These are phyloP conservation scores for Hypericum perforatum DNA, from an alignment of 345 rosid genomes.

Conservation along the genomic window DNA sequence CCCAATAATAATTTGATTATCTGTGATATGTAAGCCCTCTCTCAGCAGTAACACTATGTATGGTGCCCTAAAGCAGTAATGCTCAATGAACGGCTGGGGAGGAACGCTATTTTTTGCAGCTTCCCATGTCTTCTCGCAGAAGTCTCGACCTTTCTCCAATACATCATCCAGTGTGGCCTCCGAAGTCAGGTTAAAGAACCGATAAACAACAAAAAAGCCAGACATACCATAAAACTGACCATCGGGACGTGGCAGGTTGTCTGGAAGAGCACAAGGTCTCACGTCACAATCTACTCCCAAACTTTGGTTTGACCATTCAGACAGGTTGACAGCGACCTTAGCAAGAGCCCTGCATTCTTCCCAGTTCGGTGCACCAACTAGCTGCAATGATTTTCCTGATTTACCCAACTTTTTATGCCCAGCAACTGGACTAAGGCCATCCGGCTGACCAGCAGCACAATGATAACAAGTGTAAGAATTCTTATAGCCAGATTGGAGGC, in stretches of 20 bases:
- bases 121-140: slow-evolving; percentile 79
- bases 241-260: slow-evolving; percentile 64
- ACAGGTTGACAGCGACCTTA: slow-evolving; percentile 69
- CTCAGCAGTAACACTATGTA: slow-evolving; percentile 69
- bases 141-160: slow-evolving; percentile 70
- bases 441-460: slow-evolving; percentile 41
- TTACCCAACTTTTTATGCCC: slow-evolving; percentile 31
- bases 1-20: slow-evolving; percentile 61
- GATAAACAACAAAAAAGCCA: slow-evolving; percentile 87
- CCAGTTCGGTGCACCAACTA: slow-evolving; percentile 86
- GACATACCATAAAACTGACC: slow-evolving; percentile 91
- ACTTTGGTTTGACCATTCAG: slow-evolving; percentile 66
- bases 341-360: slow-evolving; percentile 68
- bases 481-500: slow-evolving; percentile 76
- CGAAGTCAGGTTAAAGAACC: slow-evolving; percentile 69
- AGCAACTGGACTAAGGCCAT: slow-evolving; percentile 33
- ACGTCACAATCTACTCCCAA: slow-evolving; percentile 73
- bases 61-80: slow-evolving; percentile 97
- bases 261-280: slow-evolving; percentile 86
- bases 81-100: slow-evolving; percentile 96
- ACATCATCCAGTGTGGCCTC: slow-evolving; percentile 92
- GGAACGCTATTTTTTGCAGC: slow-evolving; percentile 70
- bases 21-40: slow-evolving; percentile 88
- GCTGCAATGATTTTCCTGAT: slow-evolving; percentile 52
- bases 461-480: slow-evolving; percentile 63